Evolutionary conservation across 345 rosid species (phyloP).

Genomic region (Dipteronia dyeriana): DNA sequence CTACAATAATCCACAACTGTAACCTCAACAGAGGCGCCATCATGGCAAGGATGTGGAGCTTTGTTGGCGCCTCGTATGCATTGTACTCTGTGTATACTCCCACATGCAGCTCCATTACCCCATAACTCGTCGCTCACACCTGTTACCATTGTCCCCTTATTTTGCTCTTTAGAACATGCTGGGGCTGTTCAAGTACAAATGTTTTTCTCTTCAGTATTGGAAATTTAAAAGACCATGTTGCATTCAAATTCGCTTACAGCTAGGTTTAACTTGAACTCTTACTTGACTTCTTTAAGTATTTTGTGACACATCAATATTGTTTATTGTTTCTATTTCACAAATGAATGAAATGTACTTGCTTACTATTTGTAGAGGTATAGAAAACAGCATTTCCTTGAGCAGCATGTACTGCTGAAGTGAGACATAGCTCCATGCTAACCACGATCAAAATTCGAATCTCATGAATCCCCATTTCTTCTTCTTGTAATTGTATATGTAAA

Average conservation of each 20-base stretch:
- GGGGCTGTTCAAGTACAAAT: conserved; percentile 34
- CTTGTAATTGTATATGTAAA: too few species aligned
- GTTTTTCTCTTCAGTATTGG: not conserved
- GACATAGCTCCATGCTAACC: conserved; percentile 7
- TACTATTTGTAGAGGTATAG: conserved; percentile 2
- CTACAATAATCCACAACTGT: conserved; percentile 47
- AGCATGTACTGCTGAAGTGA: conserved; percentile 11
- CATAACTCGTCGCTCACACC: conserved; percentile 54
- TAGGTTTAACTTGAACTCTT: too few species aligned
- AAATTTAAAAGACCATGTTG: too few species aligned
- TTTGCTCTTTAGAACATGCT: conserved; percentile 28
- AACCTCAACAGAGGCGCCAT: conserved; percentile 34
- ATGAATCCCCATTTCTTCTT: not conserved
- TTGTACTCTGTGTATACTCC: conserved; percentile 38
- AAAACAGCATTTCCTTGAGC: conserved; percentile 23
- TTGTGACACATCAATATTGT: too few species aligned
- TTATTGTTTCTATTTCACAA: too few species aligned
- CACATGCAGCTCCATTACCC: conserved; percentile 46
- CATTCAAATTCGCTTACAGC: too few species aligned
- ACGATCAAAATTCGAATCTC: not conserved
- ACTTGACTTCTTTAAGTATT: too few species aligned
- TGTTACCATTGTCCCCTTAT: conserved; percentile 42
- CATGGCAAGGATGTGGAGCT: conserved; percentile 44
- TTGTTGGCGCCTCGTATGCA: conserved; percentile 41
- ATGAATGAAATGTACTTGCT: too few species aligned